phyloP scores from a whole-genome alignment of 23 red algal genomes.

The Gracilaria caudata region DNA sequence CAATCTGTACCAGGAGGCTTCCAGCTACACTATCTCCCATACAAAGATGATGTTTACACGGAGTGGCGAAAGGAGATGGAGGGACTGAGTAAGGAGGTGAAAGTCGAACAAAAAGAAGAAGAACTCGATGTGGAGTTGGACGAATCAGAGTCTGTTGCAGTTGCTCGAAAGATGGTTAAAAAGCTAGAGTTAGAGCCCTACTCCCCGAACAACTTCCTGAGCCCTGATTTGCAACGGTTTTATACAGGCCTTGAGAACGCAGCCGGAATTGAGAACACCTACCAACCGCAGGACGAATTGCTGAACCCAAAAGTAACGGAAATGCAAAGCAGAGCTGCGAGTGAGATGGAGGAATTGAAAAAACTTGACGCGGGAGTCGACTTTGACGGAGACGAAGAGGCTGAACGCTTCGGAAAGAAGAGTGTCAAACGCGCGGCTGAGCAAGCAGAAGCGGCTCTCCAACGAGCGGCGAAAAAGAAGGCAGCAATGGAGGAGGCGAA shows the following conservation, averaged over 20 bases:
- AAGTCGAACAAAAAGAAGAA: constrained; percentile 49
- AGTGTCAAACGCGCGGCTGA: constrained; percentile 27
- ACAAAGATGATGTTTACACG: constrained; percentile 78
- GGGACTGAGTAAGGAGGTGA: constrained; percentile 5
- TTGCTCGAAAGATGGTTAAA: constrained; percentile 38
- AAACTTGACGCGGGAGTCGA: constrained; percentile 18
- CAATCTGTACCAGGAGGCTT: constrained; percentile 60
- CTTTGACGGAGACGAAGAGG: constrained; percentile 53
- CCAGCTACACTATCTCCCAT: constrained; percentile 68
- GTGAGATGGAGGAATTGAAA: constrained; percentile 32
- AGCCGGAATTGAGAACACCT: constrained; percentile 48
- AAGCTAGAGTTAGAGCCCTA: constrained; percentile 43
- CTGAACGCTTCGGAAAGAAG: constrained; percentile 36
- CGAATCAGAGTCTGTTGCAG: constrained; percentile 17
- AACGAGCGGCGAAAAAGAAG: constrained; percentile 11
- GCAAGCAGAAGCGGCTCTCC: not conserved
- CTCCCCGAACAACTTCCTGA: constrained; percentile 37
- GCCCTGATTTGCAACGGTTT: constrained; percentile 57
- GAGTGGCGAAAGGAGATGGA: constrained; percentile 61
- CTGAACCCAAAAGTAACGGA: constrained; percentile 41
- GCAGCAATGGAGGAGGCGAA: constrained; percentile 8
- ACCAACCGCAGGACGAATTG: constrained; percentile 49
- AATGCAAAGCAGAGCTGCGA: constrained; percentile 24
- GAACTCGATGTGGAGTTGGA: constrained; percentile 13
- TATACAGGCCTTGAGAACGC: constrained; percentile 57